phyloP scores from a whole-genome alignment of 495 filamentous ascomycete genomes.

The Aspergillus biplanus region DNA sequence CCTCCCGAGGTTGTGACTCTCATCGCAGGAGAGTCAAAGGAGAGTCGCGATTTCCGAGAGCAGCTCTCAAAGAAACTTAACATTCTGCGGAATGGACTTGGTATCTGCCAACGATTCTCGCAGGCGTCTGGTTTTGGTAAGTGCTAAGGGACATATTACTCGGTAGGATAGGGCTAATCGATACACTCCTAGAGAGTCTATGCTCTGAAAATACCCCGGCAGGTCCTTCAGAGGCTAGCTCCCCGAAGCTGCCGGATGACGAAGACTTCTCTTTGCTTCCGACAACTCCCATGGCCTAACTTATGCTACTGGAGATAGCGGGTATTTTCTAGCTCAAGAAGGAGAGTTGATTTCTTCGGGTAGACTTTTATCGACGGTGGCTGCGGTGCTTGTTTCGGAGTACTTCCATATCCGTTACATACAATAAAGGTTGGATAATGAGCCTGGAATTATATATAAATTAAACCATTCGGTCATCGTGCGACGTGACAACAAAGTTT shows the following conservation, averaged over 20 bases:
- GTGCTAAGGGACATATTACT: not conserved
- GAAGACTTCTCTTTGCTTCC: not conserved
- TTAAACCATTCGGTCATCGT: no score
- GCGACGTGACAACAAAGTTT: no score
- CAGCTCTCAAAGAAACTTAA: conserved; percentile 17
- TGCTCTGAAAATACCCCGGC: not conserved
- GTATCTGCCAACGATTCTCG: conserved; percentile 6
- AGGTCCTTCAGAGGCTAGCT: not conserved
- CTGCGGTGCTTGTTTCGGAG: not conserved
- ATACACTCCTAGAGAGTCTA: not conserved
- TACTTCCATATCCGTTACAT: not conserved
- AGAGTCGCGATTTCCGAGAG: conserved; percentile 8
- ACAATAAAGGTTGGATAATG: no score
- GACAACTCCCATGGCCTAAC: not conserved
- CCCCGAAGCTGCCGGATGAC: not conserved
- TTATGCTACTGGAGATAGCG: not conserved
- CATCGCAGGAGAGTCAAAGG: conserved; percentile 18
- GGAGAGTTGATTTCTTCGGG: not conserved
- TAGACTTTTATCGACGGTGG: not conserved
- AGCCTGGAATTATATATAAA: no score
- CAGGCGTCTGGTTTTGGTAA: not conserved
- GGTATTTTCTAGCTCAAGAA: not conserved
- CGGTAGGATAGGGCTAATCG: not conserved
- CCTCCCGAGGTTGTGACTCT: conserved; percentile 9
- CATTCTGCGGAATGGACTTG: conserved; percentile 10